Percentiles rank a stretch among this genome's conserved stretches.
Conservation (phyloP, 129 eudicot genomes). For the Gnaphalium uliginosum region DNA sequence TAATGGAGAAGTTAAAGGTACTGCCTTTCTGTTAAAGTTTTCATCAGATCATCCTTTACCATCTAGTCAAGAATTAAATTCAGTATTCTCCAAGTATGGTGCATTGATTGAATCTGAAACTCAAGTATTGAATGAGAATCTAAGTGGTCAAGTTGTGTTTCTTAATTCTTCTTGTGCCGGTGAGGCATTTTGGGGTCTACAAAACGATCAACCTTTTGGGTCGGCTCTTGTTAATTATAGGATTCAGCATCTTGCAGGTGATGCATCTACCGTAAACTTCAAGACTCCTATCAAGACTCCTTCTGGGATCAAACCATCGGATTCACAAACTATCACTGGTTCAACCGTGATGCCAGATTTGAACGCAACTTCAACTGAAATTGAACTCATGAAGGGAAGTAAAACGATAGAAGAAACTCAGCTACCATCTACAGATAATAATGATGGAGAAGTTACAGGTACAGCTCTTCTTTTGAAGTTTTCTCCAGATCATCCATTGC, state of each 20-base stretch:
- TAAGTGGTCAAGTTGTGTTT: constrained; percentile 53
- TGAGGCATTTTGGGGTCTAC: constrained; percentile 58
- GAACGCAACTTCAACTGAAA: constrained; percentile 47
- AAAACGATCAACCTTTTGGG: constrained; percentile 47
- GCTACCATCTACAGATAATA: constrained; percentile 24
- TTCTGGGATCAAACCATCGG: constrained; percentile 27
- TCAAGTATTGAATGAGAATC: constrained; percentile 26
- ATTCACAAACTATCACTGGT: constrained; percentile 18
- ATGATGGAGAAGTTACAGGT: constrained; percentile 40
- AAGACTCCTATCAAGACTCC: constrained; percentile 34
- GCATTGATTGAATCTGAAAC: constrained; percentile 54
- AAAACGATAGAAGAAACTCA: constrained; percentile 39
- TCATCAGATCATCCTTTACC: constrained; percentile 51
- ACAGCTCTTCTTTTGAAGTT: constrained; percentile 52
- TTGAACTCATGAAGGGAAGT: constrained; percentile 28
- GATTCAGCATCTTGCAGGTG: constrained; percentile 37
- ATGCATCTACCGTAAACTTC: constrained; percentile 12
- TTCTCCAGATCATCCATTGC: constrained; percentile 42
- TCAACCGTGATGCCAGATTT: constrained; percentile 47
- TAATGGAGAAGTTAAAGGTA: constrained; percentile 42
- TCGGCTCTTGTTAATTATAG: constrained; percentile 50
- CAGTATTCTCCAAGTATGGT: constrained; percentile 54
- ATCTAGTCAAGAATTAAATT: constrained; percentile 41
- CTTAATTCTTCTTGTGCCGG: constrained; percentile 45
- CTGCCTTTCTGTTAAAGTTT: constrained; percentile 53